Evolutionary conservation across 1,139 yeast species (phyloP), one percentile per base, ranked within the genome.

Genomic region (Blastobotrys buckinghamii): DNA sequence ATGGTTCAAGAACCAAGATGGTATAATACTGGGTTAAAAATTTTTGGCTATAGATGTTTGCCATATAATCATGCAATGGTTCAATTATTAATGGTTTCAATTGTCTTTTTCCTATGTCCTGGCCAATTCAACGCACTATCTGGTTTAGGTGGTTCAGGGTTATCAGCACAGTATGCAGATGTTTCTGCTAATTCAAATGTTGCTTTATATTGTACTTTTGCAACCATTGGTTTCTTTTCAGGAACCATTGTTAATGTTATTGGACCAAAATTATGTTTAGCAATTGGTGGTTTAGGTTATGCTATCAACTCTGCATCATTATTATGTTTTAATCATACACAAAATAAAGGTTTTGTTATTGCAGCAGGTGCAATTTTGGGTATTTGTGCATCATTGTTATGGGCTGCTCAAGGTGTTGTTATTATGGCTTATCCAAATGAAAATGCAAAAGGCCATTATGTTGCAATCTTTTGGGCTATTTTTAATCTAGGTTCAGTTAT

Each of bases 401-500:
- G 84, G 84, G 75, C 80, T 34, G 82, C 81, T 27, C 83, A 79
- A 59, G 82, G 82, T 47, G 68, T 78, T 38, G 72, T 80, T 43
- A 74, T 79, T 57, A 74, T 79, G 73, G 69, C 79, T 16, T 80
- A 80, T 55, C 79, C 84, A 6, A 63, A 77, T n/a, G 84, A 79
- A 63, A 62, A 67, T 44, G 67, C 62, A 39, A 80, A 79, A 64
- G 85, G 82, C 47, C 65, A 68, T 45, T 79, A 79, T 48, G 72
- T 80, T 47, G 66, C 68, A 32, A 62, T 76, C 20, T 80, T 79
- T 63, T 80, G 85, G 85, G 70, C 77, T 50, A 77, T 80, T 50
- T 80, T 80, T 71, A 79, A 79, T 66, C 65, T 79, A 55, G 85
- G 85, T 59, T 82, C 80, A 13, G 84, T 79, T 47, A 76, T 59